phyloP scores from a whole-genome alignment of 352 stramenopile genomes.

The Pythium dissimile region DNA sequence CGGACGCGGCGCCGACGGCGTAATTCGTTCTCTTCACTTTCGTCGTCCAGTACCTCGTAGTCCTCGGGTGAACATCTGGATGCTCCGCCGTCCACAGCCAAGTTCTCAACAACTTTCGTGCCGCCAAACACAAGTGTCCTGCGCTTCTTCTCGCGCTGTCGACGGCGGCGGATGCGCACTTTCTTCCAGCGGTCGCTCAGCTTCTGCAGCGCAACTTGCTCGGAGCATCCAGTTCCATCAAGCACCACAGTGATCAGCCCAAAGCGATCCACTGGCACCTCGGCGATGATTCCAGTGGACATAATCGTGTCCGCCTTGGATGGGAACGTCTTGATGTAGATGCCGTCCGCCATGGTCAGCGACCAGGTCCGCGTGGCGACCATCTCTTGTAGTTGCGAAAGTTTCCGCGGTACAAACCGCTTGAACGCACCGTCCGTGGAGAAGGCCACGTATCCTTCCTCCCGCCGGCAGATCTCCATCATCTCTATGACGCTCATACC shows the following conservation, averaged over 20 bases:
- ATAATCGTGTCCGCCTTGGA: conserved; percentile 42
- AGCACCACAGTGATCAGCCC: conserved; percentile 53
- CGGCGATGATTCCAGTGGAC: conserved; percentile 51
- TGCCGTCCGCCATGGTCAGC: conserved; percentile 33
- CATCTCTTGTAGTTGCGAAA: conserved; percentile 71
- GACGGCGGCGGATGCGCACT: conserved; percentile 43
- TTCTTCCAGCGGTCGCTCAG: conserved; percentile 58
- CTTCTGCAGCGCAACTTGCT: conserved; percentile 53
- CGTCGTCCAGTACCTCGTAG: conserved; percentile 19
- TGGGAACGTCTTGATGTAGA: conserved; percentile 64
- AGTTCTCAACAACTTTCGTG: conserved; percentile 12
- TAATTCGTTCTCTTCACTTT: conserved; percentile 6
- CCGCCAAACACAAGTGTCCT: conserved; percentile 49
- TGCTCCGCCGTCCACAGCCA: conserved; percentile 7
- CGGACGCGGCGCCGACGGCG: conserved; percentile 1
- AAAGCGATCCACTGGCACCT: conserved; percentile 53
- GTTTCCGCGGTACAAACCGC: conserved; percentile 65
- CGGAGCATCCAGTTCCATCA: conserved; percentile 45
- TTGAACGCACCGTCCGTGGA: conserved; percentile 72
- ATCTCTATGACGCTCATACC: conserved; percentile 32
- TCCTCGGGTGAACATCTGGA: conserved; percentile 5
- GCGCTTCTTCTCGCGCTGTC: conserved; percentile 27
- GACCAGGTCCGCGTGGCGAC: background rate
- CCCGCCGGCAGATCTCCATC: conserved; percentile 55
- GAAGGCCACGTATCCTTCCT: conserved; percentile 73